phyloP scores from a whole-genome alignment of 768 basidiomycete genomes.

The Naganishia antarctica region DNA sequence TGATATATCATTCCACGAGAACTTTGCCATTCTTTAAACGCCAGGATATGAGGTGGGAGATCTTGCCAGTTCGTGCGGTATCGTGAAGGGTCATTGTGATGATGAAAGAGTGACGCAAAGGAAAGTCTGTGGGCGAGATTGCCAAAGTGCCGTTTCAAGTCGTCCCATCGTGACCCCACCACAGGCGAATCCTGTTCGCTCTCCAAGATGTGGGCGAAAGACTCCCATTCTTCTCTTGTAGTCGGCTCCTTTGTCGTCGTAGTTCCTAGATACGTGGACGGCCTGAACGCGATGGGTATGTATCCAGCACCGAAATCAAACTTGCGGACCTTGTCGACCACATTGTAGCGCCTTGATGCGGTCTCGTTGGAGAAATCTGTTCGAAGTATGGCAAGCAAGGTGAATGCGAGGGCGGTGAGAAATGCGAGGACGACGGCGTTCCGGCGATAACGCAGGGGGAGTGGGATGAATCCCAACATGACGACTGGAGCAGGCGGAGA shows the following conservation, averaged over 20 bases:
- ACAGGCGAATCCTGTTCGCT: no score
- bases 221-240: neutral
- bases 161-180: neutral
- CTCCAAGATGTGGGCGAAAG: neutral
- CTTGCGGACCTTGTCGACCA: neutral
- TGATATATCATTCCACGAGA: constrained; percentile 10
- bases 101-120: neutral
- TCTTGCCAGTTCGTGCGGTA: constrained; percentile 17
- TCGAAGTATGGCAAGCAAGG: neutral
- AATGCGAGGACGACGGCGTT: neutral
- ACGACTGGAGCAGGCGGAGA: neutral
- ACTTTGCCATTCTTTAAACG: constrained; percentile 21
- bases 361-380: neutral
- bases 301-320: neutral
- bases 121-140: neutral
- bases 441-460: neutral
- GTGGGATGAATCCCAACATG: neutral
- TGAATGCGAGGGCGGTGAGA: neutral
- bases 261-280: neutral
- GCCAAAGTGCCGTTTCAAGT: neutral
- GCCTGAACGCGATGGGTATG: constrained; percentile 10
- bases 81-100: neutral
- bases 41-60: constrained; percentile 16
- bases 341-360: neutral
- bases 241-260: constrained; percentile 1